phyloP scores from a whole-genome alignment of 129 eudicot species.

The Centaurea solstitialis region DNA sequence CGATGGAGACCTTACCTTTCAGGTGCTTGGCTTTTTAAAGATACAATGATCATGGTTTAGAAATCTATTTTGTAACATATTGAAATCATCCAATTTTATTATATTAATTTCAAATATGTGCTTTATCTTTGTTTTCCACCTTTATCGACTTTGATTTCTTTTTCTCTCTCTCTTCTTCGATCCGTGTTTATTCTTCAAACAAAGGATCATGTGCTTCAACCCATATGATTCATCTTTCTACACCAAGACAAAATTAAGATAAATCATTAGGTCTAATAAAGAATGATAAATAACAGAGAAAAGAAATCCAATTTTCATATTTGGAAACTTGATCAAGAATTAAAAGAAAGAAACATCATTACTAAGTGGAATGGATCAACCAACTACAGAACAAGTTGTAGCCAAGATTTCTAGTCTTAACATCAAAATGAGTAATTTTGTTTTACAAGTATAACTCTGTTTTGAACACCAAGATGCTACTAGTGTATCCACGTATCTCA shows the following conservation, averaged over 20 bases:
- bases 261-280: neutral
- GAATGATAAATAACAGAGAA: neutral
- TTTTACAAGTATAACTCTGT: slow-evolving; percentile 39
- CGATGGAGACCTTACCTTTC: neutral
- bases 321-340: neutral
- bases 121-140: no score
- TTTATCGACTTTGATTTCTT: no score
- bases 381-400: neutral
- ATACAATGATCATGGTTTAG: neutral
- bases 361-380: neutral
- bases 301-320: neutral
- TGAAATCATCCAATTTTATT: neutral
- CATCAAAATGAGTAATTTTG: neutral
- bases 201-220: neutral
- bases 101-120: neutral
- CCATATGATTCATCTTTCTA: neutral
- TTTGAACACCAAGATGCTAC: slow-evolving; percentile 57
- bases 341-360: neutral
- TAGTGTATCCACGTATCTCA: slow-evolving; percentile 75
- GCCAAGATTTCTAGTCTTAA: neutral
- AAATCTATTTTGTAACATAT: neutral
- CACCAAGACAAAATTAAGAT: neutral
- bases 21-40: neutral
- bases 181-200: neutral
- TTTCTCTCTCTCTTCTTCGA: neutral